A percentile compares a stretch with the other conserved stretches of the same genome.
phyloP scores from a whole-genome alignment of 768 basidiomycete genomes.

The Boletus vinaceobasis region DNA sequence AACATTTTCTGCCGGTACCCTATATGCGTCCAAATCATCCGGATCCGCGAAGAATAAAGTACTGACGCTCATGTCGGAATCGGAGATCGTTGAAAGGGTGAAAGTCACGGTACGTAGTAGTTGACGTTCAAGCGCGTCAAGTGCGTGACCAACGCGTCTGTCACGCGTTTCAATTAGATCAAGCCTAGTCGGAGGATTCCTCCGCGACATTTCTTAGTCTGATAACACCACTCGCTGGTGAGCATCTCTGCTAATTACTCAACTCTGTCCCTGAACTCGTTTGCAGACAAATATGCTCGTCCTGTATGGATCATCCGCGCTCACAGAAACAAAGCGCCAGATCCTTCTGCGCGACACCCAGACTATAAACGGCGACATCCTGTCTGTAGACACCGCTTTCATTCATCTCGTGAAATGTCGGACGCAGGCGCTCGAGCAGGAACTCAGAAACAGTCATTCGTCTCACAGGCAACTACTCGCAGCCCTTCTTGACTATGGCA shows the following conservation, averaged over 20 bases:
- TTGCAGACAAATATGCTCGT: slow-evolving; percentile 60
- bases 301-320: slow-evolving; percentile 70
- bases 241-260: background rate
- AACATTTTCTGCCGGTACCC: background rate
- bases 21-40: slow-evolving; percentile 42
- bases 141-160: slow-evolving; percentile 17
- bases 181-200: slow-evolving; percentile 2
- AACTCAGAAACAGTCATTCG: slow-evolving; percentile 46
- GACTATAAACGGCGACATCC: slow-evolving; percentile 46
- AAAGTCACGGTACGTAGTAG: background rate
- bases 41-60: slow-evolving; percentile 60
- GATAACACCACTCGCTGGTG: slow-evolving; percentile 10
- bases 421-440: slow-evolving; percentile 41
- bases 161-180: slow-evolving; percentile 18
- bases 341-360: slow-evolving; percentile 62
- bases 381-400: slow-evolving; percentile 77
- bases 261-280: background rate
- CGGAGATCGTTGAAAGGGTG: background rate
- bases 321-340: slow-evolving; percentile 69
- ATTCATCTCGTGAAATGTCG: slow-evolving; percentile 78
- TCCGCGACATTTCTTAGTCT: slow-evolving; percentile 1
- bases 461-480: slow-evolving; percentile 52
- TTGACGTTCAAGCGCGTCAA: background rate
- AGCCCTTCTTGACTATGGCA: slow-evolving; percentile 81
- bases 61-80: slow-evolving; percentile 10